Conservation (phyloP, 345 rosid species). For the Microthlaspi erraticum region DNA sequence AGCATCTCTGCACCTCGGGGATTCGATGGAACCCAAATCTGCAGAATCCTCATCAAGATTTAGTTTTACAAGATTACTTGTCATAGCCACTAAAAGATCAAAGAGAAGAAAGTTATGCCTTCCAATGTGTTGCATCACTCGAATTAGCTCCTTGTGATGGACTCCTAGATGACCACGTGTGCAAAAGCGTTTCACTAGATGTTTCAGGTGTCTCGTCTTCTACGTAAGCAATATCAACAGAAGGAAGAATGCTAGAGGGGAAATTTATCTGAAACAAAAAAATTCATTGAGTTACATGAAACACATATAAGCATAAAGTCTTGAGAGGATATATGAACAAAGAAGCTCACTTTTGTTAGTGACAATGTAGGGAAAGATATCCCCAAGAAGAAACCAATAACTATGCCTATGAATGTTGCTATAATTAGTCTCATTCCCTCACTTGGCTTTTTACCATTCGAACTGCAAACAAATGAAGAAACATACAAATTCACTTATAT, state of each 20-base stretch:
- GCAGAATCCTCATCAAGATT: slow-evolving; percentile 37
- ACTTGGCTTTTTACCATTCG: slow-evolving; percentile 57
- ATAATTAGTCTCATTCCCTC: slow-evolving; percentile 75
- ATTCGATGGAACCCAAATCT: slow-evolving; percentile 96
- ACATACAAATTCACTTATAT: background rate
- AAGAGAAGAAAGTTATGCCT: slow-evolving; percentile 46
- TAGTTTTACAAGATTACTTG: slow-evolving; percentile 27
- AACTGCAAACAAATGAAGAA: slow-evolving; percentile 52
- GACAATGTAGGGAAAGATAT: slow-evolving; percentile 74
- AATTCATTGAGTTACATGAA: slow-evolving; percentile 11
- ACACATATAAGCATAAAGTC: slow-evolving; percentile 22
- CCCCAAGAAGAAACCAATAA: slow-evolving; percentile 82
- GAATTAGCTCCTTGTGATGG: slow-evolving; percentile 36
- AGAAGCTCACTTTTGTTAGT: slow-evolving; percentile 55
- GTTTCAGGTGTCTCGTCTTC: slow-evolving; percentile 79
- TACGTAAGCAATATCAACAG: slow-evolving; percentile 64
- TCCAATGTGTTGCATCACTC: slow-evolving; percentile 40
- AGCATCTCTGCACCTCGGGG: slow-evolving; percentile 93
- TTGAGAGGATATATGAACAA: slow-evolving; percentile 31
- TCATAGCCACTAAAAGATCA: background rate
- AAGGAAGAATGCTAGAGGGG: slow-evolving; percentile 61
- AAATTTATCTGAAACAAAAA: slow-evolving; percentile 64
- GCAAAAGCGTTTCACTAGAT: slow-evolving; percentile 66
- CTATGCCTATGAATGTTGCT: slow-evolving; percentile 67
- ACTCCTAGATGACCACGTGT: slow-evolving; percentile 73